Conservation (phyloP, 768 basidiomycete species). For the Calocybe cyanea region DNA sequence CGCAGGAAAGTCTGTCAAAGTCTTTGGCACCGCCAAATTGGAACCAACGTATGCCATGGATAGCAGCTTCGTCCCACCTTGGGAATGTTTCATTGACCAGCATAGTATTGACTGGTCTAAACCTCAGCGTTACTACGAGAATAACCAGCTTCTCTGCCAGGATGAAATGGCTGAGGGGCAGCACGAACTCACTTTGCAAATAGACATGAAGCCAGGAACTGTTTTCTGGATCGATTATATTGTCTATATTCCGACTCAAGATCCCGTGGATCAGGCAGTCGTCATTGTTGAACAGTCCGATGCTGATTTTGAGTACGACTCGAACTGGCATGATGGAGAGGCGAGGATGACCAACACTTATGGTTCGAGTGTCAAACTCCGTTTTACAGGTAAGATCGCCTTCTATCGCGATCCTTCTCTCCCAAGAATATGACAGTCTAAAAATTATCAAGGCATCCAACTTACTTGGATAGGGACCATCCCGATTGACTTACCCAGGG, state of each 20-base stretch:
- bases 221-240: slow-evolving; percentile 7
- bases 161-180: slow-evolving; percentile 14
- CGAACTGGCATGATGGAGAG: slow-evolving; percentile 2
- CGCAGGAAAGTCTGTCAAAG: neutral
- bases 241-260: slow-evolving; percentile 2
- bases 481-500: neutral
- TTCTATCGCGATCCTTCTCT: too few relatives aligned
- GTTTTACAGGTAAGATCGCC: neutral
- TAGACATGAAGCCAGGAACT: slow-evolving; percentile 2
- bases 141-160: slow-evolving; percentile 19
- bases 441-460: neutral
- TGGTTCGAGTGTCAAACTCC: neutral
- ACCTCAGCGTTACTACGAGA: slow-evolving; percentile 1
- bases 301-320: slow-evolving; percentile 4
- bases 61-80: slow-evolving; percentile 14
- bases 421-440: neutral
- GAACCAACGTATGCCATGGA: neutral
- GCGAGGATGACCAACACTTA: slow-evolving; percentile 1
- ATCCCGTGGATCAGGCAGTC: neutral
- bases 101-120: slow-evolving; percentile 3
- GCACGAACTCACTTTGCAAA: slow-evolving; percentile 19
- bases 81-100: slow-evolving; percentile 22
- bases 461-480: neutral
- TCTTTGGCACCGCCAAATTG: slow-evolving; percentile 11
- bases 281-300: slow-evolving; percentile 3